These are phyloP conservation scores for Zopfia rhizophila DNA, from an alignment of 2,329 filamentous ascomycete species.

Conservation along the genomic window DNA sequence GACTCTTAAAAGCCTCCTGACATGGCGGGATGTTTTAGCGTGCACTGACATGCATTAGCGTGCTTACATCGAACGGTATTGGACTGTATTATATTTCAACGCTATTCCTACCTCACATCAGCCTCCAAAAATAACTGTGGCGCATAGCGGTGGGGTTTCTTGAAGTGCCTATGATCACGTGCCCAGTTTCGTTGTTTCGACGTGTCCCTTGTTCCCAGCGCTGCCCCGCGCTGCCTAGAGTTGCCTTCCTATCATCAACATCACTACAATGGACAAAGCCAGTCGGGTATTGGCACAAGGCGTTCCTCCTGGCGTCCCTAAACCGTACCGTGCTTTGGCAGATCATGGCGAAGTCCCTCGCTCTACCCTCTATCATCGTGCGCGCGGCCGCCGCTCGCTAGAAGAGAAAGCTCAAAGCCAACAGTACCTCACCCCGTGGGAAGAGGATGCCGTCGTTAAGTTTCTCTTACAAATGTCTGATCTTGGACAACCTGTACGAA, in stretches of 20 bases:
- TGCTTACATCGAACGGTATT: too few species aligned
- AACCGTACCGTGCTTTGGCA: constrained; percentile 17
- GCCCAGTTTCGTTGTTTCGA: too few species aligned
- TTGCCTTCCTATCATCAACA: not conserved
- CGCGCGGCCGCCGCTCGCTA: constrained; percentile 33
- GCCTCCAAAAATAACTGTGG: too few species aligned
- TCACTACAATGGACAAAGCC: not conserved
- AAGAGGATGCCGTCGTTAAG: constrained; percentile 39
- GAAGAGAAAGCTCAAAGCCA: constrained; percentile 39
- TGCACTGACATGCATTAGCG: too few species aligned
- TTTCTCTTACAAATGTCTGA: constrained; percentile 27
- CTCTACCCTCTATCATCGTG: constrained; percentile 37
- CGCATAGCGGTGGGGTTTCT: too few species aligned
- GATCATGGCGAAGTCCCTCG: constrained; percentile 20
- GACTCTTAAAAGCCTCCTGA: too few species aligned
- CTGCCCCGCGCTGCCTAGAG: too few species aligned
- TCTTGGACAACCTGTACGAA: constrained; percentile 27
- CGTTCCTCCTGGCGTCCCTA: constrained; percentile 7
- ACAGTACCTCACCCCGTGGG: constrained; percentile 39
- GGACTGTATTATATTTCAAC: too few species aligned
- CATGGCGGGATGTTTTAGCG: too few species aligned
- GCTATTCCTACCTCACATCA: too few species aligned
- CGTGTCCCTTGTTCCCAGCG: too few species aligned
- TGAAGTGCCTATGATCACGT: too few species aligned
- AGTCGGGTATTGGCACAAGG: constrained; percentile 6